These are phyloP conservation scores for Paraphaeosphaeria minitans DNA, from an alignment of 2,329 filamentous ascomycete genomes.

Conservation along the genomic window DNA sequence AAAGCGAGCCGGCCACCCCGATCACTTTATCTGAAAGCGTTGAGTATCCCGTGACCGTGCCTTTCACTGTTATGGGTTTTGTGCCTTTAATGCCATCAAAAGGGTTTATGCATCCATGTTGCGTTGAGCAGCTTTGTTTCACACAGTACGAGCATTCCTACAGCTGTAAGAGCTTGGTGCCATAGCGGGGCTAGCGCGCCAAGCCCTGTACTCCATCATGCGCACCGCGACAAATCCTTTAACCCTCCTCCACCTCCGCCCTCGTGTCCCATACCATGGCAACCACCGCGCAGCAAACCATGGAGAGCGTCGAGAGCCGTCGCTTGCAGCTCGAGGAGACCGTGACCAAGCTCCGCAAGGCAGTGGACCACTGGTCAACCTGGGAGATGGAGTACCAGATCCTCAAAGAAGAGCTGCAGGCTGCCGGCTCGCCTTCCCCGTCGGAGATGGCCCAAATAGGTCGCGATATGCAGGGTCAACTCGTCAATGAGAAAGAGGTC, in stretches of 20 bases:
- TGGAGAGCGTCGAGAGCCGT: constrained; percentile 75
- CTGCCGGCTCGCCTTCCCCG: constrained; percentile 30
- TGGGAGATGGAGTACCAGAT: constrained; percentile 93
- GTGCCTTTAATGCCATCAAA: neutral
- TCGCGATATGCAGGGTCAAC: constrained; percentile 64
- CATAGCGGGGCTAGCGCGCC: constrained; percentile 23
- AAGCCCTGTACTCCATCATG: constrained; percentile 18
- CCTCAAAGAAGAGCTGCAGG: constrained; percentile 79
- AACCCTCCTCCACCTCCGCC: constrained; percentile 11
- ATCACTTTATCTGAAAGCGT: neutral
- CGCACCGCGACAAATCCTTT: constrained; percentile 6
- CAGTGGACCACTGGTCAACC: constrained; percentile 84
- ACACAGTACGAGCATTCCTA: neutral
- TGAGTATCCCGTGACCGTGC: neutral
- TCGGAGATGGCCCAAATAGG: constrained; percentile 53
- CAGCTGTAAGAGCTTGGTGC: constrained; percentile 11
- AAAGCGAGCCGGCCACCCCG: constrained; percentile 9
- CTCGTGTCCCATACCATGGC: constrained; percentile 28
- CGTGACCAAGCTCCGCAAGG: constrained; percentile 72
- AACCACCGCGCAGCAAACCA: constrained; percentile 51
- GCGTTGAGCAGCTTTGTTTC: neutral
- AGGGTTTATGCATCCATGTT: neutral
- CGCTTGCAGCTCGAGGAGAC: constrained; percentile 76
- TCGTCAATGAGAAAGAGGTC: constrained; percentile 67
- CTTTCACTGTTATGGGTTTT: neutral